These are phyloP conservation scores for Aspergillus sp. DNA, from an alignment of 2,329 filamentous ascomycete species.

Conservation along the genomic window DNA sequence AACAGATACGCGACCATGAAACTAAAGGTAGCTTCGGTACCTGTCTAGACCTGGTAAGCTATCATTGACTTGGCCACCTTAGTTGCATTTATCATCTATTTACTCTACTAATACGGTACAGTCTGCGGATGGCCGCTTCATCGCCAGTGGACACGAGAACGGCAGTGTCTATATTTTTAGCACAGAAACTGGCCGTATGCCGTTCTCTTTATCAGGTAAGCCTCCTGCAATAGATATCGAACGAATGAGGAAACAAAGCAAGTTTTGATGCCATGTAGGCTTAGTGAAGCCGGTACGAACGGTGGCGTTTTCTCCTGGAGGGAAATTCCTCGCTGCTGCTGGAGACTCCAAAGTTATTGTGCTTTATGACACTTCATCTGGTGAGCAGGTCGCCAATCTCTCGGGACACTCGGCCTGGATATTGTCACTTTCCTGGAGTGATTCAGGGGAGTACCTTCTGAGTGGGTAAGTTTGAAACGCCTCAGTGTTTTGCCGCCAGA, in stretches of 20 bases:
- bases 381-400: slow-evolving; percentile 86
- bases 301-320: slow-evolving; percentile 81
- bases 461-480: slow-evolving; percentile 57
- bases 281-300: slow-evolving; percentile 81
- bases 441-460: slow-evolving; percentile 84
- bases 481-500: background rate
- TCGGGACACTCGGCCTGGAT: slow-evolving; percentile 81
- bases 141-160: slow-evolving; percentile 88
- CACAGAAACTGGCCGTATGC: slow-evolving; percentile 78
- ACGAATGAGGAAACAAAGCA: background rate
- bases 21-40: slow-evolving; percentile 90
- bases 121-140: slow-evolving; percentile 73
- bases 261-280: slow-evolving; percentile 47
- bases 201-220: slow-evolving; percentile 77
- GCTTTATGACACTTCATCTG: slow-evolving; percentile 86
- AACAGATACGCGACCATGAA: slow-evolving; percentile 77
- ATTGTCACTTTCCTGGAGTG: slow-evolving; percentile 85
- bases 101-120: slow-evolving; percentile 18
- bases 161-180: slow-evolving; percentile 92
- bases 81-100: no score
- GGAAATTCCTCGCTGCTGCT: slow-evolving; percentile 78
- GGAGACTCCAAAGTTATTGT: slow-evolving; percentile 86
- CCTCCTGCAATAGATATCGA: background rate
- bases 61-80: background rate
- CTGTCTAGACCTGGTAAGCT: slow-evolving; percentile 69